These are phyloP conservation scores for Dendrostoma leiphaemia DNA, from an alignment of 2,329 filamentous ascomycete species.

Conservation along the genomic window DNA sequence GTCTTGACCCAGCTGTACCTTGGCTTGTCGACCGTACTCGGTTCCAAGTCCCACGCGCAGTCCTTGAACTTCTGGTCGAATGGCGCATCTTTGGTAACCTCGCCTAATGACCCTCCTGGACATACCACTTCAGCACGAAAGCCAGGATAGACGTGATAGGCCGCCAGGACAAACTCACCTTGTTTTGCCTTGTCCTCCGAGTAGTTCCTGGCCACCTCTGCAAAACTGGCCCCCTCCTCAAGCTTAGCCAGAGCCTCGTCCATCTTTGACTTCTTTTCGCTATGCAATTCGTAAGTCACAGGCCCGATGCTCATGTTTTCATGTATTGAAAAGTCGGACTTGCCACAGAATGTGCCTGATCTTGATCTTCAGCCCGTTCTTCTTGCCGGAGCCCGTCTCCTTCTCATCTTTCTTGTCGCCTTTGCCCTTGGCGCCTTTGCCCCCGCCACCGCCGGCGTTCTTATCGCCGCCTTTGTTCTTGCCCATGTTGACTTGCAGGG, in stretches of 20 bases:
- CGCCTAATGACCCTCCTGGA: constrained; percentile 67
- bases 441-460: constrained; percentile 15
- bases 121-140: no score
- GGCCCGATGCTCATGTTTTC: neutral
- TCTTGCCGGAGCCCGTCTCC: constrained; percentile 29
- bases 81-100: constrained; percentile 60
- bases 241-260: constrained; percentile 72
- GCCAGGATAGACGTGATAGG: no score
- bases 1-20: constrained; percentile 72
- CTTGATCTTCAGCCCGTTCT: constrained; percentile 67
- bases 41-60: constrained; percentile 67
- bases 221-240: constrained; percentile 66
- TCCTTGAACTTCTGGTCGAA: constrained; percentile 70
- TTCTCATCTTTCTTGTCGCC: constrained; percentile 22
- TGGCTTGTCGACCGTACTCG: constrained; percentile 62
- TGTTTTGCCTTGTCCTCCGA: constrained; percentile 75
- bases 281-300: constrained; percentile 37
- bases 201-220: constrained; percentile 69
- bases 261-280: constrained; percentile 75
- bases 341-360: constrained; percentile 65
- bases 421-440: constrained; percentile 28
- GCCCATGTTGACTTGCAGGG: constrained; percentile 24
- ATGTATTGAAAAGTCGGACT: constrained; percentile 27
- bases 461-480: constrained; percentile 33
- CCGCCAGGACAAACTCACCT: no score